Conservation (phyloP, 2,329 filamentous ascomycete genomes). For the Pezicula radicicola region DNA sequence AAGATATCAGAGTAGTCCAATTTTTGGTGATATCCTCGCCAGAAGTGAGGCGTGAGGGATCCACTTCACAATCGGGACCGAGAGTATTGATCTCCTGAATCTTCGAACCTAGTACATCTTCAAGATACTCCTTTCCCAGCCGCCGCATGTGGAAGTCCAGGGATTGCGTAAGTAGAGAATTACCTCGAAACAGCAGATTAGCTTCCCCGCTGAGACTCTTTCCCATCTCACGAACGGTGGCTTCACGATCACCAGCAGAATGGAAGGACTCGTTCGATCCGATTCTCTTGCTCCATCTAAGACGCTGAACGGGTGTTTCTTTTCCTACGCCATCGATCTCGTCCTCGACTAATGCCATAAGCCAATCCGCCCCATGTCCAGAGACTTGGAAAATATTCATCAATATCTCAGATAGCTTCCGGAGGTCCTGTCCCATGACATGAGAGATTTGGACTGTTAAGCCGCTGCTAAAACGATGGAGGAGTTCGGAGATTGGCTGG, state of each 20-base stretch:
- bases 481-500: constrained; percentile 72
- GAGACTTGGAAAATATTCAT: constrained; percentile 96
- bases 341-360: constrained; percentile 90
- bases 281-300: constrained; percentile 68
- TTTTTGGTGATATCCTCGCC: constrained; percentile 75
- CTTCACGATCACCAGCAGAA: constrained; percentile 62
- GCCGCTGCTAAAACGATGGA: constrained; percentile 81
- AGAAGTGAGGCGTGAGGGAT: constrained; percentile 72
- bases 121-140: constrained; percentile 87
- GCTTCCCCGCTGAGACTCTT: constrained; percentile 82
- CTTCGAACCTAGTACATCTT: constrained; percentile 82
- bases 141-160: constrained; percentile 95
- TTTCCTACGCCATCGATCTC: constrained; percentile 93
- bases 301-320: constrained; percentile 71
- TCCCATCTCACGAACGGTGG: constrained; percentile 72
- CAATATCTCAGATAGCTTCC: constrained; percentile 78
- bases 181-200: constrained; percentile 92
- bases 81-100: constrained; percentile 85
- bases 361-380: constrained; percentile 79
- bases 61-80: constrained; percentile 92
- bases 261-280: constrained; percentile 69
- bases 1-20: constrained; percentile 72
- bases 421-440: constrained; percentile 73
- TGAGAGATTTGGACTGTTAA: constrained; percentile 83
- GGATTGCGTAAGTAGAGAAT: constrained; percentile 88